Conservation (phyloP, 1,284 basidiomycete species). For the Sporisorium graminicola region DNA sequence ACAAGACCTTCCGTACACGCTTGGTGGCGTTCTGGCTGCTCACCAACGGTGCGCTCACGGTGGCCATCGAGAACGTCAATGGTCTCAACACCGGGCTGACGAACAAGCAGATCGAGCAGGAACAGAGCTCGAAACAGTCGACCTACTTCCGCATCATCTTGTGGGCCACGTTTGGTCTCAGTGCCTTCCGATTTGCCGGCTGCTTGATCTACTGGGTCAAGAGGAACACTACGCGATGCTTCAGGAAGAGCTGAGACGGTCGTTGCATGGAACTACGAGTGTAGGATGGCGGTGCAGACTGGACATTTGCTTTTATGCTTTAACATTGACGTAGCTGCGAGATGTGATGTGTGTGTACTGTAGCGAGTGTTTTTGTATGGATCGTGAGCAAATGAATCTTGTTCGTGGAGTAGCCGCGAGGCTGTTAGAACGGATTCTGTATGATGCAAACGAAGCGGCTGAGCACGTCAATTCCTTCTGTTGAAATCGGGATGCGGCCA, state of each 20-base stretch:
- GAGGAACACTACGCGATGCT: slow-evolving; percentile 62
- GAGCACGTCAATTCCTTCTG: slow-evolving; percentile 45
- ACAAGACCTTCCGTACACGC: slow-evolving; percentile 70
- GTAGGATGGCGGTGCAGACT: background rate
- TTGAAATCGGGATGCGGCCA: slow-evolving; percentile 23
- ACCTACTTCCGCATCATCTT: slow-evolving; percentile 77
- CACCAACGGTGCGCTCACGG: slow-evolving; percentile 74
- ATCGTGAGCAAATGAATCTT: background rate
- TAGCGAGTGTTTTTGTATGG: too few species aligned
- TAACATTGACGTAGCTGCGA: background rate
- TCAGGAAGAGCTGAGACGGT: slow-evolving; percentile 49
- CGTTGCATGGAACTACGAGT: background rate
- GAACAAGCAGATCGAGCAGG: slow-evolving; percentile 72
- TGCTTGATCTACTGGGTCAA: slow-evolving; percentile 65
- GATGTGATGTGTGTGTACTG: background rate
- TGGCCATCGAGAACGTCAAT: slow-evolving; percentile 86
- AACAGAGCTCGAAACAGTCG: slow-evolving; percentile 60
- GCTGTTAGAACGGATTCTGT: background rate
- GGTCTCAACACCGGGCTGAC: slow-evolving; percentile 74
- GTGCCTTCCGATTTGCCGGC: slow-evolving; percentile 79
- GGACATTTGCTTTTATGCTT: slow-evolving; percentile 8
- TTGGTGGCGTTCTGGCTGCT: slow-evolving; percentile 69
- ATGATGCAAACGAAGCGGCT: slow-evolving; percentile 28
- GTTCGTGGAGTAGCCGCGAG: too few species aligned
- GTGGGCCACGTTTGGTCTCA: slow-evolving; percentile 87